Base-by-base conservation (phyloP, 2,329 filamentous ascomycete species). In the Alternaria angustiovoidea region DNA sequence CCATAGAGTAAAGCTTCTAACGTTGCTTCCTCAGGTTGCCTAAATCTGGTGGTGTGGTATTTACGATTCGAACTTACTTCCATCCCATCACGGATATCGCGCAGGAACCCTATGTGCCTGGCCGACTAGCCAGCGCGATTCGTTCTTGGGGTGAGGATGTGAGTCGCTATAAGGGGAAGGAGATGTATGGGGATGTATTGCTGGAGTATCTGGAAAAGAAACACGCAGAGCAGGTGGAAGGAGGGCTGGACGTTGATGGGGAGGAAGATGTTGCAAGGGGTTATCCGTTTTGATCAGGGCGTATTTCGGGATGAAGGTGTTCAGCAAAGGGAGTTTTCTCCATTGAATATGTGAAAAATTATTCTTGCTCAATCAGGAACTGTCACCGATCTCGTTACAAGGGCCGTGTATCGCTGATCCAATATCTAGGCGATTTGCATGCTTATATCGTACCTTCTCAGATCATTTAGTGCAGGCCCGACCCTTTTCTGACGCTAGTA, bases 81-180 rank as follows among this genome's bases (percentile, higher is more conserved):
- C 86, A 89, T 60, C 90, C 90, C 0, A 79, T 94, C 30, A 88
- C 84, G 0, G 87, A 89, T 16, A 85, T 94, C 88, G 80, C 0
- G 76, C 87, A 74, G 32, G 91, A 94, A 79, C 86, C 88, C 18
- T 91, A 91, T 74, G 91, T 96, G 0, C 92, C 92, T 0, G 92
- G 92, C 0, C 79, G 92, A 34, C 76, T 96, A 70, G 92, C 92
- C 2, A 92, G 89, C 68, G 92, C 91, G 5, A 81, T 96, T 4
- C 82, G 92, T 39, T 94, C 91, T 75, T 95, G 92, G 92, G 91
- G 89, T 1, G 87, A 90, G 43, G 89, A 93, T 79, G 91, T 95
- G 7, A 85, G 86, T 16, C 81, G 80, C 66, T 96, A 96, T 75
- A 95, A 95, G 80, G 92, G 93, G 0, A 88, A 84, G 73, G 90